Base-by-base conservation (phyloP, 2,329 filamentous ascomycete genomes). In the Ceratocystiopsis sp. region DNA sequence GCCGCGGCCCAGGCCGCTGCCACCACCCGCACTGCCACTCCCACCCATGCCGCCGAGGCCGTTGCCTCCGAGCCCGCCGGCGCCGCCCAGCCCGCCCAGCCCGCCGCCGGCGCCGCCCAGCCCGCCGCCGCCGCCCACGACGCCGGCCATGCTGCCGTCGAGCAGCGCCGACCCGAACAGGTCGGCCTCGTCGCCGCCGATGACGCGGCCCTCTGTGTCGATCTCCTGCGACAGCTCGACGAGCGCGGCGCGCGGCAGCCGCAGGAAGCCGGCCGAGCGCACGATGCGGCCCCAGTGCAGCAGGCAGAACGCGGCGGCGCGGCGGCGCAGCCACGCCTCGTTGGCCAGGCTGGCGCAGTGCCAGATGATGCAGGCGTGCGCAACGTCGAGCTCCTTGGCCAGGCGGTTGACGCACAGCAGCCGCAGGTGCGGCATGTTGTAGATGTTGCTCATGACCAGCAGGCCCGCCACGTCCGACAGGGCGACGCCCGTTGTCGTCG, bases 371-470 rank as follows among this genome's bases (percentile, higher is more conserved):
- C 91, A 94, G 3, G 89, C 89, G 55, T 95, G 86, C 47, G 93
- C 84, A 35, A 96, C 81, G 56, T 96, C 89, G 3, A 98, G 73
- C 56, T 98, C 91, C 48, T 84, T 82, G 44, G 83, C 80, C 4
- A 98, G 71, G 10, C 91, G 76, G 57, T 94, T 89, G 43, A 96
- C 83, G 57, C 89, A 95, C 2, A 96, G 70, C 9, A 94, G 73
- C 17, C 89, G 82, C 19, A 98, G 75, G 51, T 91, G 85, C 1
- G 87, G 87, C 65, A 98, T 93, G 56, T 95, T 89, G 63, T 98
- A 98, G 39, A 96, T 84, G 59, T 96, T 95, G 37, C 86, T 86
- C 84, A 98, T 93, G 50, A 98, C 89, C 3, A 98, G 71, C 60
- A 98, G 76, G 10, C 91, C 89, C 0, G 91, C 89, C 14, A 96